Percentiles rank a stretch among this genome's conserved stretches.
Conservation (phyloP, 129 eudicot genomes). For the Tanacetum coccineum region DNA sequence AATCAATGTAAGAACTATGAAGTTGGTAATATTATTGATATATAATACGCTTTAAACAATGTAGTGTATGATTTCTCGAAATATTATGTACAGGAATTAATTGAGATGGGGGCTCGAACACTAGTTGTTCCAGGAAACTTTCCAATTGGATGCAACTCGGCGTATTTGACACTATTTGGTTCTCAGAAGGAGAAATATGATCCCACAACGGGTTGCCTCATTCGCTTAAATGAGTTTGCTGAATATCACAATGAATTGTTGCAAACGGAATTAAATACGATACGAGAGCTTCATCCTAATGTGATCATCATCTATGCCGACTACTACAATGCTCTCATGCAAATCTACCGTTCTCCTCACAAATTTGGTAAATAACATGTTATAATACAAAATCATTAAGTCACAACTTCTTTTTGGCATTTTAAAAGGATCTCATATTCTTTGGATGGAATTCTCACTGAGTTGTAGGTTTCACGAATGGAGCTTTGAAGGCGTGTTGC, state of each 20-base stretch:
- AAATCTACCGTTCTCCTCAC: conserved; percentile 13
- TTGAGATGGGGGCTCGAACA: conserved; percentile 23
- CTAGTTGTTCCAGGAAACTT: conserved; percentile 31
- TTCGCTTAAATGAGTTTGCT: conserved; percentile 12
- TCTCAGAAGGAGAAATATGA: conserved; percentile 13
- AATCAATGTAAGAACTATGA: too few relatives aligned
- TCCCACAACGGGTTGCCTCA: conserved; percentile 17
- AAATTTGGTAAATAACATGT: not conserved
- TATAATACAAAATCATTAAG: not conserved
- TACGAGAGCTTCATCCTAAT: conserved; percentile 15
- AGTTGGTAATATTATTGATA: too few relatives aligned
- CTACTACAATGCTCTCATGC: conserved; percentile 33
- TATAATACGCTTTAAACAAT: too few relatives aligned
- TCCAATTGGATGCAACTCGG: conserved; percentile 30
- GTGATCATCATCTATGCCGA: conserved; percentile 29
- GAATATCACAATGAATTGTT: conserved; percentile 23
- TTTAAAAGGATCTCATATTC: too few relatives aligned
- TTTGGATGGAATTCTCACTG: not conserved
- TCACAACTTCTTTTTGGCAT: not conserved
- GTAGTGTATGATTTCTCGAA: too few relatives aligned
- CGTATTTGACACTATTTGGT: not conserved
- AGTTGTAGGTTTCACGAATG: conserved; percentile 18
- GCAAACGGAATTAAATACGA: conserved; percentile 10
- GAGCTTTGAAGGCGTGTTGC: conserved; percentile 20
- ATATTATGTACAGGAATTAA: conserved; percentile 42